Evolutionary conservation across 2,329 filamentous ascomycete species (phyloP).

Genomic region (Fusarium torreyae): DNA sequence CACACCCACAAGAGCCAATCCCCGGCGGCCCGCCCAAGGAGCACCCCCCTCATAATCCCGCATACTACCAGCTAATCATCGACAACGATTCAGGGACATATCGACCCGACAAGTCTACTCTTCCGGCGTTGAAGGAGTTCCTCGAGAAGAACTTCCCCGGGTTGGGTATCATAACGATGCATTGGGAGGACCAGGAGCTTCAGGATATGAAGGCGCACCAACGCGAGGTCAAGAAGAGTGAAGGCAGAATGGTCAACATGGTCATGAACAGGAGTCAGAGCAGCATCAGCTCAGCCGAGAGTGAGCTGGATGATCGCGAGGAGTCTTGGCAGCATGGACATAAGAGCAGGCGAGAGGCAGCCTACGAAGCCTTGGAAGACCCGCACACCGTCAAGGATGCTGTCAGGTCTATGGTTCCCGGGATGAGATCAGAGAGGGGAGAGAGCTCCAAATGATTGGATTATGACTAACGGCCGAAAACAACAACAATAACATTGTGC

Average conservation of each 20-base stretch:
- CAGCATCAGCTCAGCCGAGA: conserved; percentile 68
- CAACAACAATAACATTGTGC: neutral
- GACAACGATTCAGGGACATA: conserved; percentile 98
- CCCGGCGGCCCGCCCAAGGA: conserved; percentile 63
- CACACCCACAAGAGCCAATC: conserved; percentile 67
- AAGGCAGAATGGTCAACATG: conserved; percentile 67
- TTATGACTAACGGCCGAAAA: conserved; percentile 40
- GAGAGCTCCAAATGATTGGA: conserved; percentile 39
- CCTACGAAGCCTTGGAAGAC: conserved; percentile 66
- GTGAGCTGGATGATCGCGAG: conserved; percentile 64
- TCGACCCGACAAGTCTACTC: conserved; percentile 82
- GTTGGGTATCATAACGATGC: conserved; percentile 79
- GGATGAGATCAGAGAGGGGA: conserved; percentile 36
- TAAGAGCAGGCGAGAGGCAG: conserved; percentile 68
- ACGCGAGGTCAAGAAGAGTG: conserved; percentile 78
- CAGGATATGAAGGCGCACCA: conserved; percentile 83
- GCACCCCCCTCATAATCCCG: conserved; percentile 62
- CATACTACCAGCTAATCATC: conserved; percentile 87
- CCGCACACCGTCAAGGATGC: conserved; percentile 61
- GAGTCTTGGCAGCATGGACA: conserved; percentile 56
- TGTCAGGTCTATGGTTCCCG: conserved; percentile 50
- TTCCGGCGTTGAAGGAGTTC: conserved; percentile 80
- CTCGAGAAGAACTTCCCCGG: conserved; percentile 82
- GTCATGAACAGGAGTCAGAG: conserved; percentile 71
- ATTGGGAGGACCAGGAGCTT: conserved; percentile 85